Base-by-base conservation (phyloP, 2,329 filamentous ascomycete species). In the Lasiodiplodia sp. region DNA sequence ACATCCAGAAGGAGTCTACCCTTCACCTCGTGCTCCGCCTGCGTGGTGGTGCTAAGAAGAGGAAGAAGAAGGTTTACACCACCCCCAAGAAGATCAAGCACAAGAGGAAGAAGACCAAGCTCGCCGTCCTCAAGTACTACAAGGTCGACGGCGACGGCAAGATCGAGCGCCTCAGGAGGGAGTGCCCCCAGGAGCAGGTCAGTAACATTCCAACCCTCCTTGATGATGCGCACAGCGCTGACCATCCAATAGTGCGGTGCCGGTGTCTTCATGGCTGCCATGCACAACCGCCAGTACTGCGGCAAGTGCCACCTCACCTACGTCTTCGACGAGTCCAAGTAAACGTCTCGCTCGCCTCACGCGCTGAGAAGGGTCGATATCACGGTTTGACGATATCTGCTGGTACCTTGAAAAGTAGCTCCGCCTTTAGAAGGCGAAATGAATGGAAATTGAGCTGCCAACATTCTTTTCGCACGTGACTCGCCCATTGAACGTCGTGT, bases 1-100 rank as follows among this genome's bases (percentile, higher is more conserved):
- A 98, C 91, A 98, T 99, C 89, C 96, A 99, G 91, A 99, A 99
- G 92, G 95, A 98, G 91, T 94, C 91, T 77, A 99, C 96, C 79
- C 94, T 99, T 76, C 96, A 99, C 87, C 88, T 98, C 78, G 96
- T 99, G 79, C 91, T 99, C 79, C 93, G 96, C 83, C 94, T 99
- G 72, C 96, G 95, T 90, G 96, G 96, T 89, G 96, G 95, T 85
- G 95, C 95, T 85, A 83, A 82, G 80, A 99, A 99, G 94, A 97
- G 98, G 93, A 91, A 96, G 86, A 99, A 99, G 93, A 99, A 99
- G 94, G 96, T 99, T 78, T 99, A 99, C 92, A 98, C 93, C 84
- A 99, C 96, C 81, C 96, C 96, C 85, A 99, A 99, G 94, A 99
- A 99, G 94, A 99, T 99, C 92, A 99, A 99, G 96, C 96, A 99